These are phyloP conservation scores for Dipodascus geniculatus DNA, from an alignment of 805 yeast species.

Conservation along the genomic window DNA sequence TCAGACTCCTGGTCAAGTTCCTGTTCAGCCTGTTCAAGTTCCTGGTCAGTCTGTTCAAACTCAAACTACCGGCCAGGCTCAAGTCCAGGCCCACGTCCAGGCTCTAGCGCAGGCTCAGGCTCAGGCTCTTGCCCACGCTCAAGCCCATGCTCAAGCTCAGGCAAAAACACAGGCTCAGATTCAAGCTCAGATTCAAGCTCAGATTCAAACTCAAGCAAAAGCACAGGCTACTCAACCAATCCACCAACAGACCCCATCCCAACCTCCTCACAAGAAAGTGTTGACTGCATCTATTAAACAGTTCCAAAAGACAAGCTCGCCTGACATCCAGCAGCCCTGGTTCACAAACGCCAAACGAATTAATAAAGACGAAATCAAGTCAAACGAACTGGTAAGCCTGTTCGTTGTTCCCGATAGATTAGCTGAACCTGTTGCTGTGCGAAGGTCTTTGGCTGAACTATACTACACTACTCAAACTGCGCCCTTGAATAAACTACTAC, in stretches of 20 bases:
- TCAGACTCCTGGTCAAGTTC: constrained; percentile 12
- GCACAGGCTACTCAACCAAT: not conserved
- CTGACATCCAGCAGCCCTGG: not conserved
- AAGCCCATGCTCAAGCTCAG: constrained; percentile 5
- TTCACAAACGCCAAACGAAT: not conserved
- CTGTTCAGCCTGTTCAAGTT: constrained; percentile 5
- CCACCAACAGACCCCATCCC: not conserved
- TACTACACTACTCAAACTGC: constrained; percentile 80
- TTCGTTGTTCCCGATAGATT: constrained; percentile 24
- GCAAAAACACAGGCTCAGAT: not conserved
- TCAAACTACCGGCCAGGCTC: constrained; percentile 12
- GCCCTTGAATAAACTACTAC: constrained; percentile 69
- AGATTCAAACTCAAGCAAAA: not conserved
- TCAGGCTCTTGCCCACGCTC: constrained; percentile 20
- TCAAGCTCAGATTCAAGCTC: not conserved
- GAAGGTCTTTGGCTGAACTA: constrained; percentile 59
- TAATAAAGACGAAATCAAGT: constrained; percentile 3
- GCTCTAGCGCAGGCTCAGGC: constrained; percentile 15
- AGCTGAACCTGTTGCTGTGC: constrained; percentile 25
- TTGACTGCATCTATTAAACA: not conserved
- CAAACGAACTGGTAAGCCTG: constrained; percentile 12
- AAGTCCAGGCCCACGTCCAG: constrained; percentile 14
- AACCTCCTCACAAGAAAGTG: constrained; percentile 1
- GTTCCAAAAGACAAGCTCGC: not conserved
- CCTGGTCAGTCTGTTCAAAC: constrained; percentile 4